phyloP scores from a whole-genome alignment of 140 eudicot species.

The Senecio squalidus region DNA sequence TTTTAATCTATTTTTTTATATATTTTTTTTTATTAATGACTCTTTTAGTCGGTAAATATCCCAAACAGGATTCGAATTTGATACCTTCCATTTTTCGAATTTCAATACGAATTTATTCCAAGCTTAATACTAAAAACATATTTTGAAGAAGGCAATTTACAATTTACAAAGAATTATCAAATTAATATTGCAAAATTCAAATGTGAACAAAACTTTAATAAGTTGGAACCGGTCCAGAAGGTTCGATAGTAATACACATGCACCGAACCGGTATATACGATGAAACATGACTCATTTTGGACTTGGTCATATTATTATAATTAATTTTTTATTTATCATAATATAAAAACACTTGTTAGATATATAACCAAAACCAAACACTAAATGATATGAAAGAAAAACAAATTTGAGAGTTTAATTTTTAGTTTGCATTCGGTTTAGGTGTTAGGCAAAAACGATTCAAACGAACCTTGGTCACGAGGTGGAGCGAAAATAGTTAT shows the following conservation, averaged over 20 bases:
- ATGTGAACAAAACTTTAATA: conserved; percentile 4
- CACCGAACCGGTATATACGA: conserved; percentile 30
- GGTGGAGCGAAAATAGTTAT: too few species aligned
- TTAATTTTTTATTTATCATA: background rate
- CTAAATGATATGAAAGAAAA: background rate
- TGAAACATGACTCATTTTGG: conserved; percentile 23
- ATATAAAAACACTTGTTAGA: background rate
- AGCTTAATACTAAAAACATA: too few species aligned
- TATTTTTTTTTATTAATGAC: too few species aligned
- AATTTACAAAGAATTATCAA: conserved; percentile 2
- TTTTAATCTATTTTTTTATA: too few species aligned
- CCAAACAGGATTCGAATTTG: too few species aligned
- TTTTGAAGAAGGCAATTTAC: too few species aligned
- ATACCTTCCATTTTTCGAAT: too few species aligned
- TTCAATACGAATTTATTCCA: too few species aligned
- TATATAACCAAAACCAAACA: background rate
- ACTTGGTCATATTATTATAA: conserved; percentile 9
- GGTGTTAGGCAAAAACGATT: too few species aligned
- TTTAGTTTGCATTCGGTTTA: background rate
- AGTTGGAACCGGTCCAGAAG: conserved; percentile 20
- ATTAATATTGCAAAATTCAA: background rate
- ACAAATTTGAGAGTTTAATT: background rate
- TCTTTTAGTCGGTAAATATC: too few species aligned
- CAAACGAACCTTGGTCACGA: too few species aligned
- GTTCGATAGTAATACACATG: conserved; percentile 27